Evolutionary conservation across 140 eudicot genomes (phyloP), one percentile per base, ranked within the genome.

Genomic region (Senecio squalidus): DNA sequence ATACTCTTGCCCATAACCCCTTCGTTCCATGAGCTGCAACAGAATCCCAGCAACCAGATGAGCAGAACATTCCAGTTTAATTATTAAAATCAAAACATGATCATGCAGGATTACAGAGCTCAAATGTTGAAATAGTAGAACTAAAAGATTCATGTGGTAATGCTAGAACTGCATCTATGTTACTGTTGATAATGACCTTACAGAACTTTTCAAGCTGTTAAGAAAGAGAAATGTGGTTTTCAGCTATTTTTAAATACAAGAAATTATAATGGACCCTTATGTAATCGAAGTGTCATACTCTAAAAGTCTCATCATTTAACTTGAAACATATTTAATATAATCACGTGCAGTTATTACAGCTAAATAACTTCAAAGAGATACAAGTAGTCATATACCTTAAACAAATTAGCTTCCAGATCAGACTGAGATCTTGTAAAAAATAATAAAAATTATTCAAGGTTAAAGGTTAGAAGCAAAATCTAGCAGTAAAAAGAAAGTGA

Each of bases 371-470:
- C 22, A 56, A 49, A 43, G 39, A 38, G 45, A 55, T 39, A 52
- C 62, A 43, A 23, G 34, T 55, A 21, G 50, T 40, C 58, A 34
- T 3, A 68, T 75, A 92, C 98, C 98, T 92, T 92, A 51, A 92
- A 92, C 60, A 92, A 68, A 76, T 86, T 92, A 46, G 98, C 98
- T 78, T 92, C 98, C 54, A 92, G 83, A 71, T 92, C 98, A 10
- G 94, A 74, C 59, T 92, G 98, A 16, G 96, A 92, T 74, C 98
- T 92, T 84, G 84, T 44, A 64, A 66, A 25, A 17, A 33, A 40
- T 6, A 48, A 39, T 18, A 21, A 38, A 60, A 68, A 48, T 29
- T 50, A 22, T 24, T 57, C 34, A 47, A 36, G 45, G 47, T 48
- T 33, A 18, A 20, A 17, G 58, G 56, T 47, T 38, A 57, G 14